phyloP scores from a whole-genome alignment of 352 stramenopile genomes.

The Globisporangium cederbergense region DNA sequence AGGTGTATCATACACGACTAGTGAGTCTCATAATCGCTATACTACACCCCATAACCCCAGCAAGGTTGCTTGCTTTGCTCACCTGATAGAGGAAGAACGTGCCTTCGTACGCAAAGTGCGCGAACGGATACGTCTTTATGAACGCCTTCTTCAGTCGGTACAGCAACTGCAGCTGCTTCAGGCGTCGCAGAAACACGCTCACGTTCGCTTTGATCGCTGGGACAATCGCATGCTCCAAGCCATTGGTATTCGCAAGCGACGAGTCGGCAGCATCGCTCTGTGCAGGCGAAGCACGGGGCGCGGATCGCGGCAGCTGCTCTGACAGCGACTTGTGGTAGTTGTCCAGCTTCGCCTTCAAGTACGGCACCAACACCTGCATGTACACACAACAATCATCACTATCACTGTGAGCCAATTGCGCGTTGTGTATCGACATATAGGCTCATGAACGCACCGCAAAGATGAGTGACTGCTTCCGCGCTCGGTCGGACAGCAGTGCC shows the following conservation, averaged over 20 bases:
- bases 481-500: conserved; percentile 37
- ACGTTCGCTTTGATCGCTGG: conserved; percentile 14
- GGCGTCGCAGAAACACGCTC: conserved; percentile 38
- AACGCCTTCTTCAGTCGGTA: conserved; percentile 53
- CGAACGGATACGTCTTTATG: conserved; percentile 66
- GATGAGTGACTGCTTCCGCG: conserved; percentile 50
- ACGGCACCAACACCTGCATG: conserved; percentile 61
- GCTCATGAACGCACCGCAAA: conserved; percentile 37
- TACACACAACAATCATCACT: conserved; percentile 1
- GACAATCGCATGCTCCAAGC: not conserved
- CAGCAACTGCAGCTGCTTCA: conserved; percentile 49
- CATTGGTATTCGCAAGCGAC: not conserved
- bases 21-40: not conserved
- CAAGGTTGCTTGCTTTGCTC: not conserved
- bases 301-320: conserved; percentile 26
- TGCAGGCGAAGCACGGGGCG: not conserved
- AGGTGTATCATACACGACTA: not conserved
- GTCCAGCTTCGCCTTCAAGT: conserved; percentile 78
- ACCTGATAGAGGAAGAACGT: conserved; percentile 82
- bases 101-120: conserved; percentile 77
- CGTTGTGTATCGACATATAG: not conserved
- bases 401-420: not conserved
- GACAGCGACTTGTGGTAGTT: conserved; percentile 46
- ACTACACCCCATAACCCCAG: not conserved
- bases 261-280: conserved; percentile 7